Evolutionary conservation across 1,284 basidiomycete species (phyloP).

Genomic region (Trichosporon faecale): DNA sequence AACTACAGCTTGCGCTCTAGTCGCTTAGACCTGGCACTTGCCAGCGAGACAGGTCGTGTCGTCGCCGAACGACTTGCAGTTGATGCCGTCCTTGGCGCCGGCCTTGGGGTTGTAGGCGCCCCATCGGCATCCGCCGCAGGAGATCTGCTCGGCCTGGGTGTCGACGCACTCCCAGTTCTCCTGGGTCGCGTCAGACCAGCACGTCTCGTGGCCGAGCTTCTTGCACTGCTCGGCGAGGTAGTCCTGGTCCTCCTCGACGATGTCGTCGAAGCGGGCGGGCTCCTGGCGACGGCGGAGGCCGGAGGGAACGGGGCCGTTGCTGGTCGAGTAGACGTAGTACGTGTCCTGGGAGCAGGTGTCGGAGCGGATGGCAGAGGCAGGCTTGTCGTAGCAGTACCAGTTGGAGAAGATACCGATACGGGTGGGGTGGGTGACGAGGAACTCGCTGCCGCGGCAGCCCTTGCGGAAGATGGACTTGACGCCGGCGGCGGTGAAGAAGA

Average conservation of each 20-base stretch:
- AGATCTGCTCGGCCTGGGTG: neutral
- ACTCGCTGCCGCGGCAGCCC: neutral
- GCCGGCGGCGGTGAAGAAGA: neutral
- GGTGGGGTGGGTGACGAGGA: slow-evolving; percentile 5
- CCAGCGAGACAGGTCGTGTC: neutral
- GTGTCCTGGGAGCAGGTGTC: neutral
- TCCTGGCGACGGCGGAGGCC: slow-evolving; percentile 7
- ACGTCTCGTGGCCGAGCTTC: slow-evolving; percentile 2
- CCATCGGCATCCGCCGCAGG: slow-evolving; percentile 6
- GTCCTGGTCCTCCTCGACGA: neutral
- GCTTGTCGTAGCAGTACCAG: neutral
- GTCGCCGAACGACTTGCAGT: neutral
- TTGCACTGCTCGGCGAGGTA: slow-evolving; percentile 9
- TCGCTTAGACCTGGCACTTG: neutral
- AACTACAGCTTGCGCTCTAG: too few relatives aligned
- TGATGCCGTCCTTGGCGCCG: neutral
- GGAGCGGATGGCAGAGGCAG: neutral
- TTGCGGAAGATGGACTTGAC: neutral
- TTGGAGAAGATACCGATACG: neutral
- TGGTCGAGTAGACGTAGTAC: neutral
- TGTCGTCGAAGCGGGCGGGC: neutral
- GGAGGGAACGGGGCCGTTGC: neutral
- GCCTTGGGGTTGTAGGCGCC: neutral
- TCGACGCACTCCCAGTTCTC: slow-evolving; percentile 6
- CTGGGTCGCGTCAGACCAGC: neutral